Evolutionary conservation across 2,329 filamentous ascomycete genomes (phyloP).

Genomic region (Hymenoscyphus occultus): DNA sequence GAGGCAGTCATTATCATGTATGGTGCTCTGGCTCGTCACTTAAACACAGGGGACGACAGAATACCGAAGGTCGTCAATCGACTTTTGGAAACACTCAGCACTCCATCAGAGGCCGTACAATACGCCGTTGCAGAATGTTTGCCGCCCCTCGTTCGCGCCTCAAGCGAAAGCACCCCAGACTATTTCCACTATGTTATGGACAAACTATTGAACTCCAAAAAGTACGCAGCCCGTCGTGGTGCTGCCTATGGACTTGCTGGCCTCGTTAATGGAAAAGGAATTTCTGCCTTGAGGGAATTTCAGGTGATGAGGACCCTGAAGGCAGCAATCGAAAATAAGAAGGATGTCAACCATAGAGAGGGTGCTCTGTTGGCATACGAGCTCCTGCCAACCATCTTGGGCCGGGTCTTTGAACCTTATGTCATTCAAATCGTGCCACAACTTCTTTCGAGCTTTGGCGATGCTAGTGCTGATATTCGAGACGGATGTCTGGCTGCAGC

Average conservation of each 20-base stretch:
- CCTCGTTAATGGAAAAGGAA: constrained; percentile 82
- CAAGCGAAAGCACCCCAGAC: constrained; percentile 69
- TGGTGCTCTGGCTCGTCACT: constrained; percentile 84
- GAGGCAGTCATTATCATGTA: constrained; percentile 98
- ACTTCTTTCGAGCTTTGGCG: constrained; percentile 83
- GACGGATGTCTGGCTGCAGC: constrained; percentile 90
- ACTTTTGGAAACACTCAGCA: constrained; percentile 82
- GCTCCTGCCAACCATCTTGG: constrained; percentile 80
- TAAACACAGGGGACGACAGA: constrained; percentile 80
- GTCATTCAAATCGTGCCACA: constrained; percentile 94
- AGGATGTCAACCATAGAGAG: constrained; percentile 83
- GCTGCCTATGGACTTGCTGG: constrained; percentile 94
- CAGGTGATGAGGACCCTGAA: constrained; percentile 80
- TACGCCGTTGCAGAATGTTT: constrained; percentile 94
- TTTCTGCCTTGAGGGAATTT: constrained; percentile 77
- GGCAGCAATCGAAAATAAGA: constrained; percentile 89
- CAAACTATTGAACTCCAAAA: constrained; percentile 80
- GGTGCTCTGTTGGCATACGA: constrained; percentile 89
- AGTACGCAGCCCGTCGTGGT: constrained; percentile 87
- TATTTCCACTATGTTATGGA: constrained; percentile 82
- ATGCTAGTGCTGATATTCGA: constrained; percentile 82
- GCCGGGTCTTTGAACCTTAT: constrained; percentile 90
- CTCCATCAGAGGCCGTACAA: constrained; percentile 94
- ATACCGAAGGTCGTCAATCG: constrained; percentile 85
- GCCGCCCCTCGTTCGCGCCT: constrained; percentile 83